These are phyloP conservation scores for Candida nitratophila DNA, from an alignment of 805 yeast species.

Conservation along the genomic window DNA sequence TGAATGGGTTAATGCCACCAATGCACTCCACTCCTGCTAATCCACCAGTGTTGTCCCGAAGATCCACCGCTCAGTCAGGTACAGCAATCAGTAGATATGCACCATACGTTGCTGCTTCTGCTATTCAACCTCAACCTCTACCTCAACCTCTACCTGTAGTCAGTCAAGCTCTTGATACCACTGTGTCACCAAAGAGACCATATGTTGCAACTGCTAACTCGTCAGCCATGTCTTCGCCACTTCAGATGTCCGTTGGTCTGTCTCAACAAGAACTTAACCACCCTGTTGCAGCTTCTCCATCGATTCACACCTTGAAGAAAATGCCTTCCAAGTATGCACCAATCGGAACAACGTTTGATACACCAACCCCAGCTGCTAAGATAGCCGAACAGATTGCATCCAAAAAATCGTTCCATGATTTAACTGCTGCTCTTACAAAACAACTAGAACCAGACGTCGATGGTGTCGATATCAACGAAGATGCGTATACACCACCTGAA, in stretches of 20 bases:
- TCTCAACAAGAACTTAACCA: neutral
- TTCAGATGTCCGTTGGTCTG: neutral
- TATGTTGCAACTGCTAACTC: neutral
- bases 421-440: neutral
- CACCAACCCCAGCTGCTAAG: neutral
- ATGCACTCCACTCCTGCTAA: neutral
- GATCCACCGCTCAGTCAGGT: neutral
- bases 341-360: neutral
- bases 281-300: neutral
- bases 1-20: neutral
- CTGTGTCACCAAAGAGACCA: neutral
- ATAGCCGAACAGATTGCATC: neutral
- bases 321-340: conserved; percentile 1
- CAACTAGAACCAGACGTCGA: neutral
- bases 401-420: neutral
- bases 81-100: neutral
- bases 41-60: neutral
- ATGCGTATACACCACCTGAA: neutral
- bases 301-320: neutral
- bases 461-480: neutral
- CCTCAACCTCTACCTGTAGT: neutral
- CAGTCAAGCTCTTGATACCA: neutral
- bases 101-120: neutral
- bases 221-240: neutral
- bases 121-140: neutral